Base-by-base conservation (phyloP, 2,329 filamentous ascomycete species). In the Colletotrichum liriopes region DNA sequence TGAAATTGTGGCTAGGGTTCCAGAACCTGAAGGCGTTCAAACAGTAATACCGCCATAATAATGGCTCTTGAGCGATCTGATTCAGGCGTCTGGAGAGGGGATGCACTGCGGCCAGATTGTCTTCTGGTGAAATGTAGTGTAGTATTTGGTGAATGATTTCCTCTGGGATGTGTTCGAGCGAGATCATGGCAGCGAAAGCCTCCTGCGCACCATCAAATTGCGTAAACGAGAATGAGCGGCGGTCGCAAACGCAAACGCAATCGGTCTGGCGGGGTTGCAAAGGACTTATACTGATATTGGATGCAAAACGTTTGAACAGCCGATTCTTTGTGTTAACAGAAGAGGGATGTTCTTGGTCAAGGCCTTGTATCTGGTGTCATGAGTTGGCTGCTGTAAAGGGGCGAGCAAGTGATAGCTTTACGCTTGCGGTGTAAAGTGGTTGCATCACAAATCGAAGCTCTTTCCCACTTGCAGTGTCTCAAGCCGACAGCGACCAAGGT, bases 61-160 rank as follows among this genome's bases (percentile, higher is more conserved):
- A 84, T 9, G 92, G 90, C 71, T 94, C 92, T 76, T 91, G 90
- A 49, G 91, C 88, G 67, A 97, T 84, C 59, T 86, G 85, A 76
- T 90, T 85, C 76, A 96, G 88, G 71, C 90, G 90, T 75, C 85
- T 89, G 29, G 89, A 94, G 14, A 93, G 86, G 35, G 82, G 80
- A 73, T 89, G 85, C 47, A 91, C 77, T 67, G 77, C 81, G 18
- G 75, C 65, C 49, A 91, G 80, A 60, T 86, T 86, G 72, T 92
- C 87, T 68, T 86, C 85, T 75, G 87, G 92, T 78, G 82, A 90
- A 79, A 83, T 80, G 78, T 91, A 91, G 74, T 87, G 86, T 75
- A 98, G 87, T 75, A 98, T 93, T 65, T 92, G 88, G 79, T 94
- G 91, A 77, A 98, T 87, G 74, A 98, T 89, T 84, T 99, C 96